Conservation (phyloP, 2,329 filamentous ascomycete genomes). For the Chaetothyriales sp. region DNA sequence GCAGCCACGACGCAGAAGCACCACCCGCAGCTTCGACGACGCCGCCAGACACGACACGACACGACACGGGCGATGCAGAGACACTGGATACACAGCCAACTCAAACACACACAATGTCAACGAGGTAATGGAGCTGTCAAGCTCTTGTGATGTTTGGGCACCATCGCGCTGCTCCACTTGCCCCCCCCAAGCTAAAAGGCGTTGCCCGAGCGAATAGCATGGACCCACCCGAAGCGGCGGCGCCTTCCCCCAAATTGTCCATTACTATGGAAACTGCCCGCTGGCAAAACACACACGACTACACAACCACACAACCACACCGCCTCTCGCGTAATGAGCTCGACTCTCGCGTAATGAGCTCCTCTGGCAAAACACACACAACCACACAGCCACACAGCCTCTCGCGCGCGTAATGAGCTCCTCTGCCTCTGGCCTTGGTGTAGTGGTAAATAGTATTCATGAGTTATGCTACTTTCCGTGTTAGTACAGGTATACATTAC, state of each 20-base stretch:
- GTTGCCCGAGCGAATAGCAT: background rate
- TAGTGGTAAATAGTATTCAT: too few relatives aligned
- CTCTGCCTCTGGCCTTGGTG: too few relatives aligned
- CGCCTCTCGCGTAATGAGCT: background rate
- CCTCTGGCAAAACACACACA: too few relatives aligned
- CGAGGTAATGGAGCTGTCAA: background rate
- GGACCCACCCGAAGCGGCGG: background rate
- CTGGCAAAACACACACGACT: too few relatives aligned
- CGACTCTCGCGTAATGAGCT: too few relatives aligned
- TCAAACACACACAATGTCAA: background rate
- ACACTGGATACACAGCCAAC: too few relatives aligned
- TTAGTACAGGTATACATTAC: background rate
- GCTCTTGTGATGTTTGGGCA: background rate
- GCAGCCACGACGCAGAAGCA: background rate
- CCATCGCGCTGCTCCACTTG: background rate
- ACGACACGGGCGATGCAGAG: background rate
- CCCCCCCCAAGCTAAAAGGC: background rate
- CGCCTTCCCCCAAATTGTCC: too few relatives aligned
- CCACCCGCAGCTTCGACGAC: background rate
- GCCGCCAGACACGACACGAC: background rate
- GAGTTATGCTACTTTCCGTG: background rate
- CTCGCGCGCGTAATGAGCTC: too few relatives aligned
- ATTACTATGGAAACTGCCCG: background rate
- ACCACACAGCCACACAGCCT: too few relatives aligned
- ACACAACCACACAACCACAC: background rate